Conservation (phyloP, 352 stramenopile species). For the Phytopythium mirpurense region DNA sequence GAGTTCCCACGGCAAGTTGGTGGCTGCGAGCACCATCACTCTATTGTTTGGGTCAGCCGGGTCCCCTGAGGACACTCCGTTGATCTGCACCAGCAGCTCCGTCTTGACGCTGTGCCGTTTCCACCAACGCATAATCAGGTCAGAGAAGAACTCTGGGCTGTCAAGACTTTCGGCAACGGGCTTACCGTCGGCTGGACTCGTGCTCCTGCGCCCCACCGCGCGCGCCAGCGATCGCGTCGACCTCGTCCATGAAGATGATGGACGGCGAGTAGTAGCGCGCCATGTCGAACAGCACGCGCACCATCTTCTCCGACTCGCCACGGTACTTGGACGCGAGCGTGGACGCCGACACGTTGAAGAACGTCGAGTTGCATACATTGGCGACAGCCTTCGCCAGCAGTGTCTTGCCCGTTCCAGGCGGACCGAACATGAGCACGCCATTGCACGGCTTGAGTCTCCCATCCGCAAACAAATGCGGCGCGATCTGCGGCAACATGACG, state of each 20-base stretch:
- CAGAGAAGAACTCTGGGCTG: not conserved
- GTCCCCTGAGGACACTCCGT: constrained; percentile 82
- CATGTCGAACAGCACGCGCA: constrained; percentile 98
- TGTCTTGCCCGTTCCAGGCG: constrained; percentile 89
- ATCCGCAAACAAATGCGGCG: constrained; percentile 80
- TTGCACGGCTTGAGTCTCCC: constrained; percentile 77
- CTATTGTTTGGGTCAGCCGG: constrained; percentile 28
- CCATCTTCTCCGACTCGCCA: constrained; percentile 95
- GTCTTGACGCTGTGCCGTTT: constrained; percentile 88
- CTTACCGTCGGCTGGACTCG: constrained; percentile 73
- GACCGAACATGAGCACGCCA: constrained; percentile 82
- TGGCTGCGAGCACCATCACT: constrained; percentile 93
- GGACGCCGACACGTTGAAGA: constrained; percentile 96
- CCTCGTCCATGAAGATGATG: constrained; percentile 99
- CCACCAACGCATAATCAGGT: too few relatives aligned
- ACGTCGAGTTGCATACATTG: constrained; percentile 95
- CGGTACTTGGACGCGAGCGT: constrained; percentile 92
- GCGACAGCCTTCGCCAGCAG: constrained; percentile 89
- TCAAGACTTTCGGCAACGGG: not conserved
- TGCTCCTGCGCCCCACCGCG: constrained; percentile 75
- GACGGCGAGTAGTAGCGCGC: constrained; percentile 95
- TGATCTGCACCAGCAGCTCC: constrained; percentile 97
- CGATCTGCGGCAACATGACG: constrained; percentile 82
- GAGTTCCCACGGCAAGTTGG: constrained; percentile 96
- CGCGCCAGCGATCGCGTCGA: constrained; percentile 90